Evolutionary conservation across 225 moss, liverwort and hornwort genomes (phyloP).

Genomic region (Bryum argenteum): DNA sequence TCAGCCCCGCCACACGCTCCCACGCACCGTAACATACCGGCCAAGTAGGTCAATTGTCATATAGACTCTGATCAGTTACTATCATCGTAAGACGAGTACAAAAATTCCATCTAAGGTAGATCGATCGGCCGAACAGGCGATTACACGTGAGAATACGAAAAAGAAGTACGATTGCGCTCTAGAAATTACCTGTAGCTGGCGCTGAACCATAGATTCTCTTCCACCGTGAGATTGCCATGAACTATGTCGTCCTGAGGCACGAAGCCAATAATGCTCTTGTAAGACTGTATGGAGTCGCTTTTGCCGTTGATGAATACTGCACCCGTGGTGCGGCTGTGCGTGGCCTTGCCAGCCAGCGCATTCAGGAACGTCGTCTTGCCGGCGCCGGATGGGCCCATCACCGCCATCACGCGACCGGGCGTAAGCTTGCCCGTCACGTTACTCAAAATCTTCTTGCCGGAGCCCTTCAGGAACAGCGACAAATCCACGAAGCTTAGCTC

Average conservation of each 20-base stretch:
- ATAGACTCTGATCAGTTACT: too few species aligned
- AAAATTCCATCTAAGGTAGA: too few species aligned
- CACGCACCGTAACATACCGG: too few species aligned
- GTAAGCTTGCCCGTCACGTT: conserved; percentile 73
- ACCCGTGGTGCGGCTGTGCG: conserved; percentile 66
- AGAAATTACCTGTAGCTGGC: conserved; percentile 65
- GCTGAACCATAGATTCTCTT: conserved; percentile 85
- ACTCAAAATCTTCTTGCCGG: conserved; percentile 68
- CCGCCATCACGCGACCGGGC: conserved; percentile 74
- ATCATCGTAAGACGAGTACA: too few species aligned
- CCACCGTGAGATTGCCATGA: conserved; percentile 80
- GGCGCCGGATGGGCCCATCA: conserved; percentile 92
- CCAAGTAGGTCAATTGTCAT: too few species aligned
- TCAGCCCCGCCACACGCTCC: too few species aligned
- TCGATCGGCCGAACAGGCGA: too few species aligned
- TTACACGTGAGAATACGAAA: too few species aligned
- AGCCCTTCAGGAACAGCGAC: conserved; percentile 68
- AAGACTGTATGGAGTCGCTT: conserved; percentile 65
- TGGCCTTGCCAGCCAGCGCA: conserved; percentile 79
- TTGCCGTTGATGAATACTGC: conserved; percentile 72
- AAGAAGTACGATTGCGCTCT: too few species aligned
- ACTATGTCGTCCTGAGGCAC: conserved; percentile 92
- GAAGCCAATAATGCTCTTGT: conserved; percentile 77
- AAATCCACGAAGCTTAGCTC: conserved; percentile 72
- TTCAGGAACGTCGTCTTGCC: conserved; percentile 87